Percentiles rank a stretch among this genome's conserved stretches.
These are phyloP conservation scores for Arthrobotrys conoides DNA, from an alignment of 2,329 filamentous ascomycete genomes.

Conservation along the genomic window DNA sequence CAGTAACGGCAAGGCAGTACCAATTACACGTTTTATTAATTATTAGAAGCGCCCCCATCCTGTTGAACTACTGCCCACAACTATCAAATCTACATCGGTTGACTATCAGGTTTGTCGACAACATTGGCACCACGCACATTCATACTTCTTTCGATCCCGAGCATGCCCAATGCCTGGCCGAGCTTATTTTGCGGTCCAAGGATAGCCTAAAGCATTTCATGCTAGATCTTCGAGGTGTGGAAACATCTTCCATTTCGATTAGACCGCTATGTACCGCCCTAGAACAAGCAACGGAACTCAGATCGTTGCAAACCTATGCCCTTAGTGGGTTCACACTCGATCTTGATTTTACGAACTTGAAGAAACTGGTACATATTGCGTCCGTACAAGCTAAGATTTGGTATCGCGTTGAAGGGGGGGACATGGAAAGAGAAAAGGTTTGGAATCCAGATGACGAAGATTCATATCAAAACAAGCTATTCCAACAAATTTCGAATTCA, in stretches of 20 bases:
- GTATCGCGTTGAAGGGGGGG: not conserved
- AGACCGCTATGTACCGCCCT: not conserved
- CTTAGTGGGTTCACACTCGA: not conserved
- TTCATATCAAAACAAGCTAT: not conserved
- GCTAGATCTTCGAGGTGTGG: not conserved
- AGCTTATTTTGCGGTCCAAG: not conserved
- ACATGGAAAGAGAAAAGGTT: too few relatives aligned
- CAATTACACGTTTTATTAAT: not conserved
- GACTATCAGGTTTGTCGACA: not conserved
- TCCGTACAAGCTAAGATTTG: not conserved
- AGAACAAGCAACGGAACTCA: not conserved
- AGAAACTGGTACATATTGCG: not conserved
- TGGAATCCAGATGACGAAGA: not conserved
- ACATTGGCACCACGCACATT: not conserved
- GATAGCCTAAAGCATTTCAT: conserved; percentile 3
- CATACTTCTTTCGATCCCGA: not conserved
- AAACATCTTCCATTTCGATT: not conserved
- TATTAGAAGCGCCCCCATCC: not conserved
- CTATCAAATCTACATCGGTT: conserved; percentile 6
- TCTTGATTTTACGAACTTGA: conserved; percentile 10
- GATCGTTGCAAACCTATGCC: conserved; percentile 3
- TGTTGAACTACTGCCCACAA: not conserved
- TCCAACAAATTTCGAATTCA: not conserved
- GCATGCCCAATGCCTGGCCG: not conserved
- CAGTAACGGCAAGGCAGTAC: not conserved